These are phyloP conservation scores for Yamadazyma epiphylla DNA, from an alignment of 1,139 yeast genomes.

Conservation along the genomic window DNA sequence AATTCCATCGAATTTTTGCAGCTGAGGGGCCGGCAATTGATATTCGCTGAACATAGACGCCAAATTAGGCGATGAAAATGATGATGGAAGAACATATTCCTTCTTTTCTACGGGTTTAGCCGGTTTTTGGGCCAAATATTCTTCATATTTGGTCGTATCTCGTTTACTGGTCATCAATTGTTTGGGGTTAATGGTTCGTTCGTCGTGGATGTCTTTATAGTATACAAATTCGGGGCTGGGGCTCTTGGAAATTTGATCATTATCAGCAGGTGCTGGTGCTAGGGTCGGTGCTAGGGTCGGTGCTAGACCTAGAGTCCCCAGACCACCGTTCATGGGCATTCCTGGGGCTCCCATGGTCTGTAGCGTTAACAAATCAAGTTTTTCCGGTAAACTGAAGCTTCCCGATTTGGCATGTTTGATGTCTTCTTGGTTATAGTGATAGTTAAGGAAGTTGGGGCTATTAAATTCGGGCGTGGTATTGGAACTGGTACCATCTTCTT, in stretches of 20 bases:
- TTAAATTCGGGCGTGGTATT: conserved; percentile 11
- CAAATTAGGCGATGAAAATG: conserved; percentile 14
- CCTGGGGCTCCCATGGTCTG: conserved; percentile 3
- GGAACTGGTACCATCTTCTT: conserved; percentile 5
- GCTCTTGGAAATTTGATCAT: conserved; percentile 10
- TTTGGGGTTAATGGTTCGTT: conserved; percentile 32
- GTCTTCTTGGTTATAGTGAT: conserved; percentile 1
- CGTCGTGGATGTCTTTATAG: conserved; percentile 12
- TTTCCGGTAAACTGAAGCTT: conserved; percentile 20
- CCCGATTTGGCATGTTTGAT: conserved; percentile 8
- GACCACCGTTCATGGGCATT: too few species aligned
- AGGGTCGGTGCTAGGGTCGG: too few species aligned
- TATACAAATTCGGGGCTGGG: conserved; percentile 13
- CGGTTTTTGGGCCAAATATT: conserved; percentile 6
- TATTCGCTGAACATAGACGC: conserved; percentile 3
- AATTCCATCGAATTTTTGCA: too few species aligned
- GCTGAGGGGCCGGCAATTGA: too few species aligned
- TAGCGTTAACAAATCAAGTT: conserved; percentile 26
- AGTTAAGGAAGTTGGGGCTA: conserved; percentile 5
- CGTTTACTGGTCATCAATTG: conserved; percentile 19
- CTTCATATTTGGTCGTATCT: conserved; percentile 8
- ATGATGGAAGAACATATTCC: conserved; percentile 12
- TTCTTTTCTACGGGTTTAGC: conserved; percentile 6
- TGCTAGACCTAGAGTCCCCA: too few species aligned
- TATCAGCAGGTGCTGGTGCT: too few species aligned